Evolutionary conservation across 2,329 filamentous ascomycete species (phyloP).

Genomic region (Verticillium klebahnii): DNA sequence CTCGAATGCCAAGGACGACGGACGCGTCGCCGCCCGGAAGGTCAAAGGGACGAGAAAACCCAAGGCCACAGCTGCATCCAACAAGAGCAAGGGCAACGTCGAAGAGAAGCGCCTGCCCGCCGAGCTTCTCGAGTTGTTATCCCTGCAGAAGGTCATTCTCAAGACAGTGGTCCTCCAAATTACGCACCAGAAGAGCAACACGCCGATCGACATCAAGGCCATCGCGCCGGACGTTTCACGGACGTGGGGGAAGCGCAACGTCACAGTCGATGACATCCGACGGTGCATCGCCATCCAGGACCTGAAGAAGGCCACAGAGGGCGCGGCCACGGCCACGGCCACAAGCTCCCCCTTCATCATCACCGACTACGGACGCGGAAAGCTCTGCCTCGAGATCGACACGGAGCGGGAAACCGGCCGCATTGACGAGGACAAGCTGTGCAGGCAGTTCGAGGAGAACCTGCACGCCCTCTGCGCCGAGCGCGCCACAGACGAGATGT

Average conservation of each 20-base stretch:
- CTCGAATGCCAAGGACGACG: conserved; percentile 21
- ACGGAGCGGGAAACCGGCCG: conserved; percentile 27
- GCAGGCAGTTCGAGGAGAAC: conserved; percentile 49
- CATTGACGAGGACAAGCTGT: conserved; percentile 47
- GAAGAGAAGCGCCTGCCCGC: conserved; percentile 34
- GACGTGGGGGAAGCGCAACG: conserved; percentile 67
- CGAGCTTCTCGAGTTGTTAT: conserved; percentile 55
- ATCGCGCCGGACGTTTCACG: conserved; percentile 60
- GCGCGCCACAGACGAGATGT: conserved; percentile 22
- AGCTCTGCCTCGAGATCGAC: conserved; percentile 55
- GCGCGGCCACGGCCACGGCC: conserved; percentile 9
- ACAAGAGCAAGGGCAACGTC: conserved; percentile 19
- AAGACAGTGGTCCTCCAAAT: conserved; percentile 65
- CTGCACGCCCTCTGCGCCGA: conserved; percentile 40
- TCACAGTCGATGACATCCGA: conserved; percentile 61
- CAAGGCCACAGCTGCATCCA: conserved; percentile 6
- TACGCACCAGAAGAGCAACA: conserved; percentile 60
- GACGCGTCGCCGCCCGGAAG: conserved; percentile 15
- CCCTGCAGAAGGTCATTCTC: conserved; percentile 62
- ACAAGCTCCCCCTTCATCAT: conserved; percentile 35
- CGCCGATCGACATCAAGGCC: conserved; percentile 58
- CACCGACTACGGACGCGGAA: conserved; percentile 47
- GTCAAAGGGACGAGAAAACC: conserved; percentile 12
- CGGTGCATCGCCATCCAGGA: conserved; percentile 61
- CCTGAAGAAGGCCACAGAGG: conserved; percentile 27